Evolutionary conservation across 768 basidiomycete genomes (phyloP).

Genomic region (Neoboletus magnificus): DNA sequence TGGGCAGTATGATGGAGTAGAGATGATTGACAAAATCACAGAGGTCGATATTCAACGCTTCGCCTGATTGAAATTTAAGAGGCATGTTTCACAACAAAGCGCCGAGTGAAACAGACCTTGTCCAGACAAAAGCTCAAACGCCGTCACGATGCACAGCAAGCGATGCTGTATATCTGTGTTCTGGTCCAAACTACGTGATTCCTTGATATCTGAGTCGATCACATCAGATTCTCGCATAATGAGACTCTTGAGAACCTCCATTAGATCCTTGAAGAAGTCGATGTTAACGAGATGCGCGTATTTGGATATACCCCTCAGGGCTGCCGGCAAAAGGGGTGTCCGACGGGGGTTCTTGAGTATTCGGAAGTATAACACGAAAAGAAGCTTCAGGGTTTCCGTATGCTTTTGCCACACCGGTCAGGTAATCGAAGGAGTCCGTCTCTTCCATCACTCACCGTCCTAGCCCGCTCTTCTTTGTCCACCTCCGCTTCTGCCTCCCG

Average conservation of each 20-base stretch:
- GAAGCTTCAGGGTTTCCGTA: conserved; percentile 95
- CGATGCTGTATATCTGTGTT: conserved; percentile 49
- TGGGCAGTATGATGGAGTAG: conserved; percentile 75
- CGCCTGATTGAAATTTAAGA: conserved; percentile 49
- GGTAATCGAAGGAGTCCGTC: conserved; percentile 5
- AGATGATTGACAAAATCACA: conserved; percentile 82
- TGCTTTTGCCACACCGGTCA: conserved; percentile 53
- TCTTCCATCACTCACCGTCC: conserved; percentile 54
- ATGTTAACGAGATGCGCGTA: conserved; percentile 97
- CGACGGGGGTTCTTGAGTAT: conserved; percentile 84
- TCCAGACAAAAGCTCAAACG: conserved; percentile 94
- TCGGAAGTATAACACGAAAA: conserved; percentile 96
- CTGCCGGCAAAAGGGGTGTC: conserved; percentile 78
- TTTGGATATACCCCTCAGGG: conserved; percentile 87
- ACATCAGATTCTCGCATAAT: conserved; percentile 51
- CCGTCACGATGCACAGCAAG: conserved; percentile 87
- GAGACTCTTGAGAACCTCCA: conserved; percentile 79
- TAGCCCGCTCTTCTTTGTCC: conserved; percentile 84
- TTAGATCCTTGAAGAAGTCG: conserved; percentile 96
- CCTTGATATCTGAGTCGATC: conserved; percentile 38
- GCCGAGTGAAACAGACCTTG: conserved; percentile 58
- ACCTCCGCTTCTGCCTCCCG: conserved; percentile 93
- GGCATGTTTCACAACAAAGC: conserved; percentile 7
- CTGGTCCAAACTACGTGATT: conserved; percentile 30
- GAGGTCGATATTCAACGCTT: conserved; percentile 96